Base-by-base conservation (phyloP, 768 basidiomycete genomes). In the Phaeotremella skinneri region DNA sequence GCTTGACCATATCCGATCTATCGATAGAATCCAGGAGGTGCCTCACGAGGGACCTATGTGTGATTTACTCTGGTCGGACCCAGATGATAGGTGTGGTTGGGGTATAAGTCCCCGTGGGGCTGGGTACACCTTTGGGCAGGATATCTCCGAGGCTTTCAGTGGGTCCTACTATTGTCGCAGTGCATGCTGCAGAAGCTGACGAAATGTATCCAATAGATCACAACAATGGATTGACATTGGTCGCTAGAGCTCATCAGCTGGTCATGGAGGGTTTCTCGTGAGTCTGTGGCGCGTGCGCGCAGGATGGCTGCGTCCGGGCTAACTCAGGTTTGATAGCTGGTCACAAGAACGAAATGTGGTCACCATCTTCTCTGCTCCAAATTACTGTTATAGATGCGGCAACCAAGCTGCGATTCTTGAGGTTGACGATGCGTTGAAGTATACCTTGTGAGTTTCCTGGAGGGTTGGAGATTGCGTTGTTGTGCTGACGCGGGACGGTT, bases 41-140 rank as follows among this genome's bases (percentile, higher is more conserved):
- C 96, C 96, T 3, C 96, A 99, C 79, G 96, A 99, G 80, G 96
- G 96, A 2, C 96, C 96, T 20, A 99, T 99, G 96, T 99, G 96
- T 74, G 96, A 99, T 79, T 82, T 99, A 55, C 84, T 99, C 62
- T 99, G 96, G 96, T 97, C 93, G 52, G 96, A 99, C 79, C 96
- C 96, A 32, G 96, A 99, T 77, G 96, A 98, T 80, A 89, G 94
- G 56, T 96, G 92, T 62, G 96, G 96, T 43, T 99, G 96, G 96
- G 96, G 96, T 30, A 97, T 98, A 70, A 94, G 91, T 71, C 96
- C 96, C 27, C 88, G 96, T 76, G 96, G 96, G 62, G 96, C 96
- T 48, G 96, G 96, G 11, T 99, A 97, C 78, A 98, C 94, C 11
- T 99, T 99, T 76, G 96, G 96, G 41, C 94, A 98, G 78, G 96